Evolutionary conservation across 495 filamentous ascomycete genomes (phyloP).

Genomic region (Hypoxylon intermedium): DNA sequence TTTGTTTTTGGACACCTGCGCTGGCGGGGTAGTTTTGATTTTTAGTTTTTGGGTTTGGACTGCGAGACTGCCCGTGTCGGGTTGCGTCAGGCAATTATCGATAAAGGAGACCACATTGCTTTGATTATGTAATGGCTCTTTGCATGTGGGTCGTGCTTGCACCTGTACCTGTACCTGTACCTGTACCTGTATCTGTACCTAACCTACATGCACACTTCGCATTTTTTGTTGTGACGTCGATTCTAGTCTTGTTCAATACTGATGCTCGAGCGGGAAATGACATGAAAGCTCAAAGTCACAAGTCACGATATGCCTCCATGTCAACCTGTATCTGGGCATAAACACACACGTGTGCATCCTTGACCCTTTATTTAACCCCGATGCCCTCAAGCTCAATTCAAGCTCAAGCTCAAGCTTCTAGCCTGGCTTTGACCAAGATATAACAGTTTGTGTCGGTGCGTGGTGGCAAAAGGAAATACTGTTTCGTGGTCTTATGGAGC

Average conservation of each 20-base stretch:
- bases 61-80: background rate
- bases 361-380: no score
- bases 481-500: background rate
- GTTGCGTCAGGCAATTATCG: constrained; percentile 21
- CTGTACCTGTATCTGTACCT: no score
- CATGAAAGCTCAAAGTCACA: no score
- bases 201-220: background rate
- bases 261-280: no score
- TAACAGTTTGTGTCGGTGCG: no score
- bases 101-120: background rate
- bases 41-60: constrained; percentile 5
- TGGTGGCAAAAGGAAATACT: background rate
- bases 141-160: background rate
- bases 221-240: constrained; percentile 13
- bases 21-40: constrained; percentile 35
- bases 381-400: no score
- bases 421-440: no score
- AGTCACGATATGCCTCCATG: no score
- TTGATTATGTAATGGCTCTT: constrained; percentile 19
- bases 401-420: no score
- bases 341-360: no score
- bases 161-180: no score
- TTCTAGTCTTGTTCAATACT: background rate
- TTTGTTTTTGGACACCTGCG: constrained; percentile 22
- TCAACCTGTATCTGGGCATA: no score